Conservation (phyloP, 768 basidiomycete species). For the Trametes coccinea region DNA sequence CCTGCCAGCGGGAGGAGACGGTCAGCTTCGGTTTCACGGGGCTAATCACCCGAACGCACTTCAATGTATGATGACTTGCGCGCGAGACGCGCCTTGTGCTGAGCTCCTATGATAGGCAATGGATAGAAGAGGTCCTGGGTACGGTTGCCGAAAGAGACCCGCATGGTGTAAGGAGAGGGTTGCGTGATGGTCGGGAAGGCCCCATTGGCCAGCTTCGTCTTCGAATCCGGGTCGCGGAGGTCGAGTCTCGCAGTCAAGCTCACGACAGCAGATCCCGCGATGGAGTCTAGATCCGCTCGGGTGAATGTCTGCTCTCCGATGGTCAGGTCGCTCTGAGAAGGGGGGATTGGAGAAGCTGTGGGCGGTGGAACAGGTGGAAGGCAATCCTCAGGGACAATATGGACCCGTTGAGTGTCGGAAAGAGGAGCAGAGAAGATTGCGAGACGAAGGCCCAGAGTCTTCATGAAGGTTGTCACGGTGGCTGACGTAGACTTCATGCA, state of each 20-base stretch:
- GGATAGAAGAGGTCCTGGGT: slow-evolving; percentile 39
- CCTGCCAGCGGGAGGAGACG: slow-evolving; percentile 20
- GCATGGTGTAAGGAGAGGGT: slow-evolving; percentile 34
- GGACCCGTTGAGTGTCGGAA: slow-evolving; percentile 23
- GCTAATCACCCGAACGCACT: slow-evolving; percentile 19
- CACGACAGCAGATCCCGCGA: not conserved
- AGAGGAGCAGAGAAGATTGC: slow-evolving; percentile 21
- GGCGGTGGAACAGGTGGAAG: not conserved
- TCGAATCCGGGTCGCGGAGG: slow-evolving; percentile 10
- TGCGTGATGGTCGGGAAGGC: slow-evolving; percentile 24
- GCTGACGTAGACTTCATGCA: not conserved
- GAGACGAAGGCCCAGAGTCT: slow-evolving; percentile 29
- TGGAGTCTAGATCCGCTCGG: slow-evolving; percentile 16
- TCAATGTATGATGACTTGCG: slow-evolving; percentile 55
- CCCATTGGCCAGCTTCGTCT: slow-evolving; percentile 10
- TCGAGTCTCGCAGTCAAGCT: slow-evolving; percentile 9
- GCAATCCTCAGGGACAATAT: slow-evolving; percentile 25
- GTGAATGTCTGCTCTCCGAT: not conserved
- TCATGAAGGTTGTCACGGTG: slow-evolving; percentile 23
- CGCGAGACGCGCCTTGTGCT: slow-evolving; percentile 46
- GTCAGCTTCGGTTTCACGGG: too few species aligned
- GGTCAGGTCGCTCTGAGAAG: not conserved
- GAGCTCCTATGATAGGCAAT: slow-evolving; percentile 41
- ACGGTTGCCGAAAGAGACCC: slow-evolving; percentile 31
- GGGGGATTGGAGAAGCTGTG: too few species aligned